Evolutionary conservation across 2,329 filamentous ascomycete species (phyloP), one percentile per base, ranked within the genome.

Genomic region (Mariannaea sp.): DNA sequence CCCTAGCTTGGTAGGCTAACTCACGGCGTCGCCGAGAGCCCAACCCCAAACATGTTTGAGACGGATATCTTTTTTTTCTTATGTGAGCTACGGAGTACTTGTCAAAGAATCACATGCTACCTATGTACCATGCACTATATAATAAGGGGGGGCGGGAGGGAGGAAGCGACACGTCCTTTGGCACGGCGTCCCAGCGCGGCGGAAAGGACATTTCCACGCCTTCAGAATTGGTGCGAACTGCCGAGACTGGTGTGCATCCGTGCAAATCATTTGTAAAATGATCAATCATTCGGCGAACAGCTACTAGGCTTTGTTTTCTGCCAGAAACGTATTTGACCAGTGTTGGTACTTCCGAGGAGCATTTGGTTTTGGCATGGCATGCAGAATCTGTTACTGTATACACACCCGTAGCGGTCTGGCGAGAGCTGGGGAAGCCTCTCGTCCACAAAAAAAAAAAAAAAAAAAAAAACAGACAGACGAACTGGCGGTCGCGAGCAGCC

Each of bases 1-100:
- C n/a, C 14, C 58, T 59, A 56, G 53, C 44, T 48, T 47, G 59
- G 58, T 56, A 35, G 36, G 49, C 55, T 51, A 55, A 53, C 56
- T 8, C 35, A 62, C 63, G 63, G 63, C 63, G 61, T 62, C 62
- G 55, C 62, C 63, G 62, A 57, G 46, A 53, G 44, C n/a, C 17
- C 17, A 62, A 58, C 36, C 55, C 53, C 53, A 65, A 65, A 65
- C 62, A 59, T 51, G 59, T 50, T 65, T 60, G 62, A 65, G 62
- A 65, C 62, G 51, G 46, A 22, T 48, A 56, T 22, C 7, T 39
- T 12, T 22, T 22, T 22, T 8, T 19, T 17, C 17, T 14, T 19
- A 16, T 32, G 56, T 55, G 42, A 62, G 57, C 54, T 29, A 29
- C 26, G 26, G 29, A 32, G 9, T 24, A 17, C 53, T 40, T 57